Conservation (phyloP, 805 yeast species). For the Starmerella lactis-condensi region DNA sequence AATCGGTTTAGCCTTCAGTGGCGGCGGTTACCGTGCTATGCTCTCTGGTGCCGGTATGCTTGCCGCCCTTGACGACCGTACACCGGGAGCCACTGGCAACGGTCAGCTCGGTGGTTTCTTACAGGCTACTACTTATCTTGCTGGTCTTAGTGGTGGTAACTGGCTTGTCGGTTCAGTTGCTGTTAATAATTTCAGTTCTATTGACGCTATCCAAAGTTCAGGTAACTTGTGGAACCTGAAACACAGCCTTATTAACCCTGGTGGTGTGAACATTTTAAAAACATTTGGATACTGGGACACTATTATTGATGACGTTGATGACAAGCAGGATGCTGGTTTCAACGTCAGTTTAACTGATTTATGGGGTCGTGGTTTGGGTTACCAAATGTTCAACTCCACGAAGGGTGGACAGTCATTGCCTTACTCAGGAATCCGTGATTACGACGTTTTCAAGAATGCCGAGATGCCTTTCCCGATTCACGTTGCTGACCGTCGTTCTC, state of each 20-base stretch:
- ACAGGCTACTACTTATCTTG: constrained; percentile 37
- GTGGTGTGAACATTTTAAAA: constrained; percentile 8
- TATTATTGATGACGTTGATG: constrained; percentile 13
- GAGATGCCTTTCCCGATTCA: constrained; percentile 49
- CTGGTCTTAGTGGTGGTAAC: constrained; percentile 56
- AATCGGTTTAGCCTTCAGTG: constrained; percentile 40
- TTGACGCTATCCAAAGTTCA: constrained; percentile 17
- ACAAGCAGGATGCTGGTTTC: constrained; percentile 43
- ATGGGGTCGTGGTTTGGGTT: constrained; percentile 56
- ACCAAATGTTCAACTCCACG: constrained; percentile 39
- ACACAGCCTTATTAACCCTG: constrained; percentile 16
- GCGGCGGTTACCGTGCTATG: constrained; percentile 73
- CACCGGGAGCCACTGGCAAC: constrained; percentile 20
- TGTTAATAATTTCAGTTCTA: constrained; percentile 25
- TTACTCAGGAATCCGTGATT: constrained; percentile 35
- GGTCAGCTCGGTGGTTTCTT: constrained; percentile 34
- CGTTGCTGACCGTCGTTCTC: constrained; percentile 28
- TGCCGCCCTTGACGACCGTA: constrained; percentile 33
- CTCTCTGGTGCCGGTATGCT: constrained; percentile 38
- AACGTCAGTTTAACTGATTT: constrained; percentile 46
- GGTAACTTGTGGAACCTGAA: constrained; percentile 20
- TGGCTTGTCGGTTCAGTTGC: constrained; percentile 43
- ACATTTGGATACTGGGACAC: constrained; percentile 13
- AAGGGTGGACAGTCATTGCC: constrained; percentile 40
- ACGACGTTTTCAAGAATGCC: constrained; percentile 38